Conservation (phyloP, 1,284 basidiomycete genomes). For the Chalciporus sp. region DNA sequence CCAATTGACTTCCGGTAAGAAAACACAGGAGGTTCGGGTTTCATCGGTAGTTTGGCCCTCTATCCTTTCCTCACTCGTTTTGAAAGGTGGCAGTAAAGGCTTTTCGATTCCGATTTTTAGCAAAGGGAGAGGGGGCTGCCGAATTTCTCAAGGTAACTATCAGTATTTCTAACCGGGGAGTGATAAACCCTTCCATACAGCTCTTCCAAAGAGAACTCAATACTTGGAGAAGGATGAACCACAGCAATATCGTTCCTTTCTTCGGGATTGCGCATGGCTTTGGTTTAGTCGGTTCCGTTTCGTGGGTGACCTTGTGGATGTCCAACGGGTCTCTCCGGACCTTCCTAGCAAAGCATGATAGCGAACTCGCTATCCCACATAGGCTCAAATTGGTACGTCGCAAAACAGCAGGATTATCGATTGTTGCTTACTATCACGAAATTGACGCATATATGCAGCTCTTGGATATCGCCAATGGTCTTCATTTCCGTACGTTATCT, state of each 20-base stretch:
- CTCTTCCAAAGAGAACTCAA: neutral
- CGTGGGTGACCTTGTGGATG: neutral
- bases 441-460: neutral
- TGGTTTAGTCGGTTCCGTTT: neutral
- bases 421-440: neutral
- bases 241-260: neutral
- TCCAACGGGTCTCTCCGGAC: neutral
- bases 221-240: neutral
- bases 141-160: slow-evolving; percentile 1
- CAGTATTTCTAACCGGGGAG: neutral
- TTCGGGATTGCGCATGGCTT: neutral
- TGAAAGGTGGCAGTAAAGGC: slow-evolving; percentile 7
- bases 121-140: neutral
- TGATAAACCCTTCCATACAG: neutral
- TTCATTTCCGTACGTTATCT: neutral
- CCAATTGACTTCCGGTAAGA: neutral
- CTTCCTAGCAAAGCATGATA: neutral
- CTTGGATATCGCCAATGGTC: neutral
- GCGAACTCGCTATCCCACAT: neutral
- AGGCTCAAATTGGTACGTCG: slow-evolving; percentile 4
- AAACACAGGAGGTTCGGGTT: neutral
- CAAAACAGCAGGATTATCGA: neutral
- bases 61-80: neutral
- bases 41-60: no score
- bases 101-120: neutral